Conservation (phyloP, 768 basidiomycete species). For the Krasilnikovozyma curviuscula region DNA sequence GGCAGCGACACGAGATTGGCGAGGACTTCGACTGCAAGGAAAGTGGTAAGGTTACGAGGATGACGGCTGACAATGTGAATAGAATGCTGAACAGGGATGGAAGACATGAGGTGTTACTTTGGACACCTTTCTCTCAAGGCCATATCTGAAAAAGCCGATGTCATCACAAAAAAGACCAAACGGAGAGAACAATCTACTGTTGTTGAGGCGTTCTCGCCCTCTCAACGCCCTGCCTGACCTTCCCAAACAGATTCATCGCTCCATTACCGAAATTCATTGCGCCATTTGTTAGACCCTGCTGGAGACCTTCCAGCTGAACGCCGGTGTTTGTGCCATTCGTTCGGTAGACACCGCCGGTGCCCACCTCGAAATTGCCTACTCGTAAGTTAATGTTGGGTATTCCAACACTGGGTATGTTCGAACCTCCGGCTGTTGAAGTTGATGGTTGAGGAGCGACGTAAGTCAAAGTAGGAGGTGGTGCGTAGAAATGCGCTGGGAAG, state of each 20-base stretch:
- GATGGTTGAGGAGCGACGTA: conserved; percentile 8
- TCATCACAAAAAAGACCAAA: too few relatives aligned
- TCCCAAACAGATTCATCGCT: conserved; percentile 65
- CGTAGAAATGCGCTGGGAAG: conserved; percentile 27
- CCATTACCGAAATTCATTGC: conserved; percentile 54
- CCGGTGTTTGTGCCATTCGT: conserved; percentile 48
- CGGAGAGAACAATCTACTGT: too few relatives aligned
- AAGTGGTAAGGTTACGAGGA: too few relatives aligned
- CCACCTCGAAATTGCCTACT: conserved; percentile 78
- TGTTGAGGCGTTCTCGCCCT: conserved; percentile 16
- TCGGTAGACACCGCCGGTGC: conserved; percentile 82
- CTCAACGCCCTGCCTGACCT: conserved; percentile 61
- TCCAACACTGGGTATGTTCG: not conserved
- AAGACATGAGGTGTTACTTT: too few relatives aligned
- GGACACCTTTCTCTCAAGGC: too few relatives aligned
- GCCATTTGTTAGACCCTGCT: conserved; percentile 18
- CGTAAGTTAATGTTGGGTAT: conserved; percentile 67
- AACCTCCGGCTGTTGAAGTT: conserved; percentile 31
- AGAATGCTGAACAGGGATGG: too few relatives aligned
- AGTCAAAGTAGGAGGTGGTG: conserved; percentile 4
- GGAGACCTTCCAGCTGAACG: conserved; percentile 32
- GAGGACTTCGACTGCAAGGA: too few relatives aligned
- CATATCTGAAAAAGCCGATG: too few relatives aligned
- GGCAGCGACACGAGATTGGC: too few relatives aligned
- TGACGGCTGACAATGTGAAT: too few relatives aligned